These are phyloP conservation scores for Platanthera zijinensis DNA, from an alignment of 106 monocot genomes.

Conservation along the genomic window DNA sequence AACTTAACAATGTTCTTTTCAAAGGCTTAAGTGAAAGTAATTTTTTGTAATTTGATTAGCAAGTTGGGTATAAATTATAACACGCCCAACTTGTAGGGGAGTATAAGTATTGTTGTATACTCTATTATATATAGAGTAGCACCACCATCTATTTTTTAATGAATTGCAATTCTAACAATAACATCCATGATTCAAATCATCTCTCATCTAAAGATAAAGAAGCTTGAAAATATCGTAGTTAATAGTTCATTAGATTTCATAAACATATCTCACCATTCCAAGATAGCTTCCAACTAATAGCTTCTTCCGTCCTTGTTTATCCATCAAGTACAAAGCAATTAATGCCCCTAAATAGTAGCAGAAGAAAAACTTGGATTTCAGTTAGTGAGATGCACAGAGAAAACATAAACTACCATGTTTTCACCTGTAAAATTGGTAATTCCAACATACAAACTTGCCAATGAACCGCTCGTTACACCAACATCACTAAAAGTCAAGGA, in stretches of 20 bases:
- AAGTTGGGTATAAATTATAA: no score
- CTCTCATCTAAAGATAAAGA: no score
- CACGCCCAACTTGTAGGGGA: no score
- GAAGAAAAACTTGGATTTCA: not conserved
- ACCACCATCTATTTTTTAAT: no score
- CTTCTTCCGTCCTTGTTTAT: constrained; percentile 69
- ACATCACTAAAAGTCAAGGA: constrained; percentile 86
- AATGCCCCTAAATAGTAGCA: constrained; percentile 50
- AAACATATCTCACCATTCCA: constrained; percentile 60
- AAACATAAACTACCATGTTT: not conserved
- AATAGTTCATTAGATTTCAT: not conserved
- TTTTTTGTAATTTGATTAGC: no score
- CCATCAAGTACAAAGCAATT: constrained; percentile 67
- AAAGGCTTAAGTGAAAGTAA: no score
- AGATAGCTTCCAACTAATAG: constrained; percentile 79
- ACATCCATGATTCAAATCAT: no score
- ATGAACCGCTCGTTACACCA: constrained; percentile 53
- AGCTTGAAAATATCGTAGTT: not conserved
- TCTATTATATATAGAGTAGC: no score
- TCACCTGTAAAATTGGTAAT: constrained; percentile 77
- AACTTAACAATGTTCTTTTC: no score
- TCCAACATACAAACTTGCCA: constrained; percentile 85
- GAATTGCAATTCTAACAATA: no score
- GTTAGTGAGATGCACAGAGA: not conserved
- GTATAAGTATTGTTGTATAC: no score